Base-by-base conservation (phyloP, 768 basidiomycete species). In the Nidularia sp. region DNA sequence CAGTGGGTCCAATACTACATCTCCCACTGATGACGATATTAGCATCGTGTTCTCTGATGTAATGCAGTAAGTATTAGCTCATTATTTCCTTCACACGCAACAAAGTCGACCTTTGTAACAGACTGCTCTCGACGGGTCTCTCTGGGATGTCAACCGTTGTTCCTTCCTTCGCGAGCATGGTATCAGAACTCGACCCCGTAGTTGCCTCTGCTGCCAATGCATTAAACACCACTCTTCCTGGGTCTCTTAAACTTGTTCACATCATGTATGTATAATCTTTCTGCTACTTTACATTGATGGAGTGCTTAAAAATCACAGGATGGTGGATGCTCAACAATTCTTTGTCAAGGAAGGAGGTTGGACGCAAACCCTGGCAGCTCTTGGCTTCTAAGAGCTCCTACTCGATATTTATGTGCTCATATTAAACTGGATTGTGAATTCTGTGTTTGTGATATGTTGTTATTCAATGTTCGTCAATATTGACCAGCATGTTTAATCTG, bases 261-360 rank as follows among this genome's bases (percentile, higher is more conserved):
- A 66, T 48, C 34, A 57, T 70, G 70, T 71, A 53, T 43, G 66
- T 8, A 12, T 10, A 41, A 42, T 10, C 25, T 32, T 34, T 25
- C 8, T 34, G 29, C 22, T 31, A 25, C 15, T 31, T 4, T 33
- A 29, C 12, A 18, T 42, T 10, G 22, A 53, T 43, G n/a, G 34
- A 33, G 42, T 41, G 7, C 42, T n/a, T 15, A 18, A 29, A 29
- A 29, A 29, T 29, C 25, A 34, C 42, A 68, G 70, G 62, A 66
- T 70, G 67, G 57, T 66, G 32, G 70, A 72, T 53, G 70, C 67
- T 4, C 53, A 57, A 34, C 69, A 72, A 53, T 72, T 72, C 65
- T 43, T 70, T 31, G 54, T 53, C 35, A 55, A 53, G 22, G 65
- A 68, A 49, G 64, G 64, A n/a, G 55, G 56, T 12, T 67, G 68